Conservation (phyloP, 495 filamentous ascomycete species). For the Xylaria longipes region DNA sequence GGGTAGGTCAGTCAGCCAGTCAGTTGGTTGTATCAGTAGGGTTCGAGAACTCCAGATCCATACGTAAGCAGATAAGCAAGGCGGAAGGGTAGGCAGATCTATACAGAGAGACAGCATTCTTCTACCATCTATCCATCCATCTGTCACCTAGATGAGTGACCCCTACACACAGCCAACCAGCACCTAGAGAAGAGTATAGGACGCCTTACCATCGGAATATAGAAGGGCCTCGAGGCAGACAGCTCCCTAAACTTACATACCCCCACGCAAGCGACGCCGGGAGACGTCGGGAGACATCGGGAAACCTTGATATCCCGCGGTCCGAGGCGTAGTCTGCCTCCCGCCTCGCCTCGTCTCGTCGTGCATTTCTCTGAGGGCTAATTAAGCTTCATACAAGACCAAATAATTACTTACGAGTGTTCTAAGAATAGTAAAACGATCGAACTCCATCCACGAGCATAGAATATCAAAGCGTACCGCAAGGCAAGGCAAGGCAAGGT, state of each 20-base stretch:
- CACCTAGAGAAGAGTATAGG: background rate
- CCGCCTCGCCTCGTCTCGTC: background rate
- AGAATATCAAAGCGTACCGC: background rate
- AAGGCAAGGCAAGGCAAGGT: background rate
- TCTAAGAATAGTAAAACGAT: background rate
- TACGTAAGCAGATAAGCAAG: constrained; percentile 2
- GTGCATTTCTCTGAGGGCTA: background rate
- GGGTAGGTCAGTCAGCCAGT: background rate
- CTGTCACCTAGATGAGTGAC: background rate
- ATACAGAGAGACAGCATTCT: background rate
- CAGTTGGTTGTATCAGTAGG: background rate
- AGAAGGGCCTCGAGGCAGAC: background rate
- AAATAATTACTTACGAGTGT: background rate
- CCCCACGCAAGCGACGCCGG: background rate
- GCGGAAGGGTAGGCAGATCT: background rate
- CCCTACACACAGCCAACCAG: background rate
- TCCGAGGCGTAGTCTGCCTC: background rate
- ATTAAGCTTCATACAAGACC: background rate
- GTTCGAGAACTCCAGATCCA: background rate
- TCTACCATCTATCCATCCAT: background rate
- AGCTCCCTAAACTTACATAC: background rate
- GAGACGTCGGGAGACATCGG: too few relatives aligned
- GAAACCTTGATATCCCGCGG: background rate
- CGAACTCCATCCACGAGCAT: background rate
- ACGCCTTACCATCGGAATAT: background rate